Evolutionary conservation across 2,329 filamentous ascomycete genomes (phyloP).

Genomic region (Fusarium domesticum): DNA sequence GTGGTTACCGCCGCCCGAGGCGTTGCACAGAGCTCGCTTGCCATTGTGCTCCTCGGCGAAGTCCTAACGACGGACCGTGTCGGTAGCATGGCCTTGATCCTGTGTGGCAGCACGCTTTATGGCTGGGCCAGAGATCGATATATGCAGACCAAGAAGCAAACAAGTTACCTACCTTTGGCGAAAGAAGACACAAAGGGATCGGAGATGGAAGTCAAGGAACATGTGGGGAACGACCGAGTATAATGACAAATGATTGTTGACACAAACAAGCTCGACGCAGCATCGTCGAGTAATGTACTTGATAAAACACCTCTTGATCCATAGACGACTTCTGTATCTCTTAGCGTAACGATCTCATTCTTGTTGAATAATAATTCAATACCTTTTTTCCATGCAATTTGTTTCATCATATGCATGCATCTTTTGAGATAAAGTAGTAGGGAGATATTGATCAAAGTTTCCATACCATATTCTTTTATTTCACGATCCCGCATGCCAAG

Average conservation of each 20-base stretch:
- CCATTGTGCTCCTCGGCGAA: constrained; percentile 26
- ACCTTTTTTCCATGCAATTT: background rate
- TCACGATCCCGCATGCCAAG: too few species aligned
- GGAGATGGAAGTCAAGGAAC: constrained; percentile 19
- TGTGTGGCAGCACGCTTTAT: constrained; percentile 25
- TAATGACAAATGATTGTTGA: background rate
- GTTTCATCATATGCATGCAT: too few species aligned
- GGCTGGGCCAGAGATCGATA: constrained; percentile 28
- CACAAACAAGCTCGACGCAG: background rate
- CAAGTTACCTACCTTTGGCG: constrained; percentile 24
- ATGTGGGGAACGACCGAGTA: background rate
- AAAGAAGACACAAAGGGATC: constrained; percentile 15
- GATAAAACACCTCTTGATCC: background rate
- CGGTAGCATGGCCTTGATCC: constrained; percentile 27
- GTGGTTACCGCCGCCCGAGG: constrained; percentile 28
- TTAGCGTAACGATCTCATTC: background rate
- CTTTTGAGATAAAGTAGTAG: too few species aligned
- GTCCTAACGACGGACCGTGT: constrained; percentile 25
- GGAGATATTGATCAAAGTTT: too few species aligned
- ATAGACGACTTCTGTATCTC: background rate
- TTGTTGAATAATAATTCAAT: background rate
- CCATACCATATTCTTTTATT: too few species aligned
- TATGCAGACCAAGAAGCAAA: constrained; percentile 23
- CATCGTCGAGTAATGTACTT: background rate
- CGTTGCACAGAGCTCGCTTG: constrained; percentile 27